Evolutionary conservation across 495 filamentous ascomycete genomes (phyloP).

Genomic region (Amphirosellinia nigrospora): DNA sequence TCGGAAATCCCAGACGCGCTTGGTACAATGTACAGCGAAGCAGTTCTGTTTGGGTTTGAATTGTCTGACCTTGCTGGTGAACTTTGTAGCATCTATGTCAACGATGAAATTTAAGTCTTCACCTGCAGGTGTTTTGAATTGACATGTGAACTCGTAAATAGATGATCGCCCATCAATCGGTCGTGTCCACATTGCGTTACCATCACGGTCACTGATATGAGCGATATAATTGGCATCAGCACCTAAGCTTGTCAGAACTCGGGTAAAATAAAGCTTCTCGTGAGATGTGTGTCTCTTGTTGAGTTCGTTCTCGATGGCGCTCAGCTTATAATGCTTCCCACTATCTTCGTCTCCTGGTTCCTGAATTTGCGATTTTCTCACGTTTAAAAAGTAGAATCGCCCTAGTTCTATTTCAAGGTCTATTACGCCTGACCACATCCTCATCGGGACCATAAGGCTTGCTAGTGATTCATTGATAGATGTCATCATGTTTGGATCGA

Average conservation of each 20-base stretch:
- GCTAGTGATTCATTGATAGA: slow-evolving; percentile 18
- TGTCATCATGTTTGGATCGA: slow-evolving; percentile 23
- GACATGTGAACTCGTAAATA: slow-evolving; percentile 61
- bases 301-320: slow-evolving; percentile 28
- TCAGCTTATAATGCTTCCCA: slow-evolving; percentile 31
- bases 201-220: slow-evolving; percentile 29
- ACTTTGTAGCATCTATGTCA: slow-evolving; percentile 51
- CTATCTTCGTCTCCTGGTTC: slow-evolving; percentile 2
- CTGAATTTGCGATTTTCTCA: slow-evolving; percentile 35
- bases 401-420: slow-evolving; percentile 50
- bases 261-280: slow-evolving; percentile 46
- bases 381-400: slow-evolving; percentile 41
- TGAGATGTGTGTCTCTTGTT: slow-evolving; percentile 28
- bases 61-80: slow-evolving; percentile 36
- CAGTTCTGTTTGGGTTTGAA: slow-evolving; percentile 24
- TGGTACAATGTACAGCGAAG: slow-evolving; percentile 50
- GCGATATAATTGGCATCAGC: slow-evolving; percentile 47
- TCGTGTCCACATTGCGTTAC: slow-evolving; percentile 20
- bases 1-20: slow-evolving; percentile 51
- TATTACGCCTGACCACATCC: slow-evolving; percentile 44
- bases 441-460: slow-evolving; percentile 37
- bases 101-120: slow-evolving; percentile 48
- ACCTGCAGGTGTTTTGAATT: slow-evolving; percentile 23
- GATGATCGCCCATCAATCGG: slow-evolving; percentile 34
- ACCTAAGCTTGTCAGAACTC: slow-evolving; percentile 44